Evolutionary conservation across 495 filamentous ascomycete species (phyloP), one percentile per base, ranked within the genome.

Genomic region (Elasticomyces elasticus): DNA sequence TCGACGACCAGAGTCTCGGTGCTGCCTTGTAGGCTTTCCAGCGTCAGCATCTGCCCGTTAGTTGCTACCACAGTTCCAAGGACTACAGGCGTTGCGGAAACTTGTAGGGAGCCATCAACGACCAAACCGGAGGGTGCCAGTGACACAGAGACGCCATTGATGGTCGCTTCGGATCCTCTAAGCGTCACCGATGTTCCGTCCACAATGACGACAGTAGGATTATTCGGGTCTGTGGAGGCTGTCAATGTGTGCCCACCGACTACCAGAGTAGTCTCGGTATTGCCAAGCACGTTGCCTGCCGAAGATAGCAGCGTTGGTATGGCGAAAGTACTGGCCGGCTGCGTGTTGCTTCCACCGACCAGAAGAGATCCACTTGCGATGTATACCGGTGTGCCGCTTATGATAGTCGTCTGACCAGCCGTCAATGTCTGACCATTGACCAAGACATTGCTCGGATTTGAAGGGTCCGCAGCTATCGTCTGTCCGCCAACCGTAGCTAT

Each of bases 221-320:
- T 19, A 19, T 19, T 23, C 1, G 22, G 28, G 25, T 41, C 22
- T 19, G 24, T 7, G 20, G 7, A 0, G 1, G 42, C 52, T 2
- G 52, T 55, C 2, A 33, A 35, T 13, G 52, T 47, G 5, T 47
- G 40, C 19, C 51, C 51, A 4, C 19, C 17, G 17, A 43, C 28
- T 5, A n/a, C 15, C 3, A 54, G n/a, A 13, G 35, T 28, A 2
- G 51, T 25, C 7, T 26, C 22, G 12, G 45, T 6, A 19, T 15
- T 43, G 40, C 40, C 40, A 6, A 43, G 12, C 7, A 43, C 40
- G 19, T 28, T 28, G 44, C 44, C 44, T 11, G 44, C 44, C 11
- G 44, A 10, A 10, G 26, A 5, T 33, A 6, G 11, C 3, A 33
- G 30, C 11, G 6, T 5, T 5, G 30, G 2, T 17, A 25, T 25